Percentiles rank a stretch among this genome's conserved stretches.
Evolutionary conservation across 208 protist genomes (phyloP).

Genomic region (Leishmania tarentolae): DNA sequence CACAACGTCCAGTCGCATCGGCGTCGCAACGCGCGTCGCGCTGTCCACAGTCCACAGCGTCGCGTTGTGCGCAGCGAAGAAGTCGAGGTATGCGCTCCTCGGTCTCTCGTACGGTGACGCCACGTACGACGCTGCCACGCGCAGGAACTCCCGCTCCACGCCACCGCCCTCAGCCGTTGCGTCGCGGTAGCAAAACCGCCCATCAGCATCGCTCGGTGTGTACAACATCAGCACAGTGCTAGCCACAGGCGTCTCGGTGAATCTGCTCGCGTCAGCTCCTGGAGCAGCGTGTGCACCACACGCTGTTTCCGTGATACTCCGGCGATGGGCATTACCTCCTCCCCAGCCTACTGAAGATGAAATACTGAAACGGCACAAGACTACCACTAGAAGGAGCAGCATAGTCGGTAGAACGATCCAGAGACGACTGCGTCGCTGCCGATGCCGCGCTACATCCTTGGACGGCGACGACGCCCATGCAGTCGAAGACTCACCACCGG

Average conservation of each 20-base stretch:
- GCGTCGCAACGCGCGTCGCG: conserved; percentile 23
- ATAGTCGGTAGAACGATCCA: not conserved
- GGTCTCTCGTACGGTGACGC: conserved; percentile 23
- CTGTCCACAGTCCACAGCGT: conserved; percentile 48
- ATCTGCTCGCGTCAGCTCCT: conserved; percentile 13
- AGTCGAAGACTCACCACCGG: not conserved
- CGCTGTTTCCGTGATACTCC: not conserved
- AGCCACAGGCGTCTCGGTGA: conserved; percentile 26
- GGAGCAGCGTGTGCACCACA: not conserved
- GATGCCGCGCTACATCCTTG: not conserved
- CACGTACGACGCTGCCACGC: conserved; percentile 37
- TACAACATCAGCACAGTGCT: conserved; percentile 46
- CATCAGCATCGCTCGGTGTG: not conserved
- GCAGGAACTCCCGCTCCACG: conserved; percentile 30
- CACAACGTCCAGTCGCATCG: conserved; percentile 54
- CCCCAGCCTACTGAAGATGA: not conserved
- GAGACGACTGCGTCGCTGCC: not conserved
- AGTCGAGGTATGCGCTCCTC: conserved; percentile 37
- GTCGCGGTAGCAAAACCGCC: conserved; percentile 28
- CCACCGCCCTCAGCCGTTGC: not conserved
- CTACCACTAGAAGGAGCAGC: not conserved
- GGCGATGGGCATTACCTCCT: not conserved
- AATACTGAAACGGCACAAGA: not conserved
- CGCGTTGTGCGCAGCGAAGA: conserved; percentile 38
- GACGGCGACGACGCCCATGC: not conserved